Evolutionary conservation across 2,329 filamentous ascomycete species (phyloP), one percentile per base, ranked within the genome.

Genomic region (Aspergillus caelatus): DNA sequence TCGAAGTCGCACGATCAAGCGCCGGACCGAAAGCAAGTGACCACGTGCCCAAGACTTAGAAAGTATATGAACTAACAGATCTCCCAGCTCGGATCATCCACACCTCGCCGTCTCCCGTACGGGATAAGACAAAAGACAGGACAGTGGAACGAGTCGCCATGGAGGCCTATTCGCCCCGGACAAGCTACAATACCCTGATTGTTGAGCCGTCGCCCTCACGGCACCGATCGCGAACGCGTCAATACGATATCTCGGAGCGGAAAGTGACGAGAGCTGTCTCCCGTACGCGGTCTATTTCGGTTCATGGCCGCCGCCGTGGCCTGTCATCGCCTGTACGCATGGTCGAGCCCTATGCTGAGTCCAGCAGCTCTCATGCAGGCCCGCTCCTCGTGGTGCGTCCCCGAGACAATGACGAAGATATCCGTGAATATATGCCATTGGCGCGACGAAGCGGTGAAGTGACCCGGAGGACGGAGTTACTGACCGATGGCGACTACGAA

Each of bases 351-450:
- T 71, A 72, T 28, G 72, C 77, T 45, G 81, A 83, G 60, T 62
- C 71, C 2, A 68, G 68, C 10, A 64, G 63, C 32, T 81, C 78
- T 41, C 81, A 81, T 62, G 73, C 80, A 34, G 82, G 84, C 19
- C 74, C 80, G 0, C 70, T 88, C 46, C 72, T 86, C 3, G 80
- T 85, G 4, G 79, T 84, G 28, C 80, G 81, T 36, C 81, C 65
- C 75, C 79, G 71, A 72, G 80, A 70, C 67, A 82, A 79, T 8
- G 86, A 89, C 48, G 84, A 87, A 21, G 89, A 92, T 11, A 89
- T 95, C 68, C 86, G 88, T 56, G 84, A 88, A 36, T 91, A 95
- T 73, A 92, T 94, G 52, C 83, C 84, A 62, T 80, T 86, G 21
- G 87, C 89, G 74, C 82, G 85, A 52, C 73, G 73, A 32, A 73